phyloP scores from a whole-genome alignment of 805 yeast genomes.

The Zygoascus tannicola region DNA sequence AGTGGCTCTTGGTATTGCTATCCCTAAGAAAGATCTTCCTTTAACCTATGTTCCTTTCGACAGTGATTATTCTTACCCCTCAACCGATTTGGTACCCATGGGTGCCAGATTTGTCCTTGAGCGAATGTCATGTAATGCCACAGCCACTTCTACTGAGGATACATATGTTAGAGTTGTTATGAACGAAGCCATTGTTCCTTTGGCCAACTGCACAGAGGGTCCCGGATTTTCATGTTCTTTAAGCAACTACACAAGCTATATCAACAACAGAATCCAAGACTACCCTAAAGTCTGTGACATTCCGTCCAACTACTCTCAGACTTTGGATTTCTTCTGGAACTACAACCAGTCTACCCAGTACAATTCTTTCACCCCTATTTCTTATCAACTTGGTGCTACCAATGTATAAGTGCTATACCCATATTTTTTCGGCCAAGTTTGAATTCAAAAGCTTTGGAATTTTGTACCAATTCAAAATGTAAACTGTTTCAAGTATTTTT shows the following conservation, averaged over 20 bases:
- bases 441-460: no score
- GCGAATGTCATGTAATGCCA: constrained; percentile 36
- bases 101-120: constrained; percentile 47
- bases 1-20: constrained; percentile 40
- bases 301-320: constrained; percentile 13
- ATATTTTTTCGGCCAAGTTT: no score
- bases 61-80: constrained; percentile 39
- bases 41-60: constrained; percentile 32
- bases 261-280: constrained; percentile 7
- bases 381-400: constrained; percentile 6
- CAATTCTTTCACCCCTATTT: constrained; percentile 7
- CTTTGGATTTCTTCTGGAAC: constrained; percentile 28
- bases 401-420: constrained; percentile 7
- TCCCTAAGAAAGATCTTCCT: constrained; percentile 35
- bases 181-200: constrained; percentile 48
- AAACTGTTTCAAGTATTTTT: no score
- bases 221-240: constrained; percentile 45
- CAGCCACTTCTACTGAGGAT: constrained; percentile 19
- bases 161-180: constrained; percentile 40
- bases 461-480: no score
- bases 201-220: constrained; percentile 40
- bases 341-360: constrained; percentile 11
- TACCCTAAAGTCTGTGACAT: constrained; percentile 11
- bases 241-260: constrained; percentile 20
- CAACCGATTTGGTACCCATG: constrained; percentile 45